Evolutionary conservation across 2,329 filamentous ascomycete genomes (phyloP), one percentile per base, ranked within the genome.

Genomic region (Chaetomium sp.): DNA sequence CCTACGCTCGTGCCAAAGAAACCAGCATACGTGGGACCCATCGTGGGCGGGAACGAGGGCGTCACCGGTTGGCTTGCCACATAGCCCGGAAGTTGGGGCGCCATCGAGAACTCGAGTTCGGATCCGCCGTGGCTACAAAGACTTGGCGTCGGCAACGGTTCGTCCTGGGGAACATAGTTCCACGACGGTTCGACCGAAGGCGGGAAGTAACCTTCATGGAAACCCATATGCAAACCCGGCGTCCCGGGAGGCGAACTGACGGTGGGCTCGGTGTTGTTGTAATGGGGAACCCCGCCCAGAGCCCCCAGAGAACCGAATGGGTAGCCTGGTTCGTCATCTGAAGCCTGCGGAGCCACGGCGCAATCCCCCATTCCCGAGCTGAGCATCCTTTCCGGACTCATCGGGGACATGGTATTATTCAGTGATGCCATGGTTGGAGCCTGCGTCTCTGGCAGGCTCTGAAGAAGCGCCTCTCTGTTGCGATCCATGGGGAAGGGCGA

Each of bases 161-260:
- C 83, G 49, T 86, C 83, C 0, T 78, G 71, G 3, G 79, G 73
- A 6, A 77, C 70, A 65, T 77, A 75, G 58, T 70, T 70, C 70
- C 79, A 74, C 42, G 71, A 60, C 1, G 70, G 68, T n/a, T 74
- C 71, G 42, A 67, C 50, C 38, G 71, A 76, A 58, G 75, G 77
- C 12, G 75, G 71, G 10, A 78, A 78, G 64, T 79, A 77, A n/a
- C 77, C 71, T 57, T 75, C 75, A 59, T 78, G 77, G 51, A 80
- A 74, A 60, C 76, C 76, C 33, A 78, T 74, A 66, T 81, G 73
- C 42, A 84, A 70, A 19, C 82, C 82, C 0, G 83, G 83, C 1
- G 83, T 85, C 4, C 78, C 80, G 2, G 83, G 83, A 16, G 83
- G 83, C 6, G 83, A 85, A 69, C 82, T 82, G 57, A 85, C 74